A percentile compares a stretch with the other conserved stretches of the same genome.
These are phyloP conservation scores for Gamsiella multidivaricata DNA, from an alignment of 192 early-diverging fungal genomes.

Conservation along the genomic window DNA sequence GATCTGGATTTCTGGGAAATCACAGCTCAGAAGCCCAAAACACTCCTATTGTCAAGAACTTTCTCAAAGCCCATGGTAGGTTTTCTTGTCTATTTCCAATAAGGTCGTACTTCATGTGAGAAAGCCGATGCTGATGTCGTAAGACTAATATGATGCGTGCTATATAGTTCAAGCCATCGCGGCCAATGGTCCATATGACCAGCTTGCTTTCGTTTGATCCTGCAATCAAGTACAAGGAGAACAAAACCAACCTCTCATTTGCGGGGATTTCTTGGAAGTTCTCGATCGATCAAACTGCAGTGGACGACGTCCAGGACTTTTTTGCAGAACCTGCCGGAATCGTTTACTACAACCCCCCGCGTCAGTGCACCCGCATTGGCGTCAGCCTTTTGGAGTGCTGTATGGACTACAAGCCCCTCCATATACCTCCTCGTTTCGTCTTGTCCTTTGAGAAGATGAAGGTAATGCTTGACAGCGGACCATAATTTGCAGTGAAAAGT, in stretches of 20 bases:
- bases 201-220: conserved; percentile 62
- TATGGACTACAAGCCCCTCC: conserved; percentile 69
- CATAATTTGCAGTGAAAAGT: no score
- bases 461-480: conserved; percentile 41
- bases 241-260: conserved; percentile 65
- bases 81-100: no score
- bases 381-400: conserved; percentile 68
- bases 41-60: conserved; percentile 57
- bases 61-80: conserved; percentile 58
- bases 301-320: conserved; percentile 66
- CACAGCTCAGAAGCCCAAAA: conserved; percentile 26
- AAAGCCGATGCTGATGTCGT: not conserved
- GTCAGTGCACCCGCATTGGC: conserved; percentile 67
- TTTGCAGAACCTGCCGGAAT: conserved; percentile 65
- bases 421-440: conserved; percentile 62
- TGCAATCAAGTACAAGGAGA: conserved; percentile 66
- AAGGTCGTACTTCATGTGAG: not conserved
- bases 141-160: not conserved
- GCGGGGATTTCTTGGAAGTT: conserved; percentile 62
- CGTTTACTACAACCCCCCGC: conserved; percentile 36
- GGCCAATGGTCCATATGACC: conserved; percentile 70
- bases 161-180: conserved; percentile 56
- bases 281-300: conserved; percentile 51
- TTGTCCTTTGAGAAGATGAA: conserved; percentile 69
- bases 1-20: conserved; percentile 60